Evolutionary conservation across 2,329 filamentous ascomycete species (phyloP).

Genomic region (Remersonia thermophila): DNA sequence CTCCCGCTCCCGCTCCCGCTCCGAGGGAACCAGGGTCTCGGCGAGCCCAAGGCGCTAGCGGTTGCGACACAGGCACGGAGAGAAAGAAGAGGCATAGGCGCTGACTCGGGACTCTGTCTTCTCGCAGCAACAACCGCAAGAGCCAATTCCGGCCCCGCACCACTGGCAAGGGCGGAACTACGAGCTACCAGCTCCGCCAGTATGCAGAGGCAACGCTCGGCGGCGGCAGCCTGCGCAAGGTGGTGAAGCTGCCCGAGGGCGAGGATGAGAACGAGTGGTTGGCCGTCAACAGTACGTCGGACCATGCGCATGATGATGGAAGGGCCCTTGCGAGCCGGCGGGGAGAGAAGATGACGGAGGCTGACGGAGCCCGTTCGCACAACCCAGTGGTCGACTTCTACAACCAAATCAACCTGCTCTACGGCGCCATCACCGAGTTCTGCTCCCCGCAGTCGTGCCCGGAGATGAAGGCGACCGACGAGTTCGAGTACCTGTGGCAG

Average conservation of each 20-base stretch:
- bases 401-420: slow-evolving; percentile 98
- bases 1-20: background rate
- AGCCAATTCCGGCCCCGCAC: slow-evolving; percentile 86
- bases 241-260: slow-evolving; percentile 91
- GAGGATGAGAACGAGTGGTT: slow-evolving; percentile 98
- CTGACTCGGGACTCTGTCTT: background rate
- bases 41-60: background rate
- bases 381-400: slow-evolving; percentile 98
- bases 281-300: slow-evolving; percentile 74
- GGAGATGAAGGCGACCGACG: slow-evolving; percentile 99
- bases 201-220: slow-evolving; percentile 96
- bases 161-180: slow-evolving; percentile 72
- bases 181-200: slow-evolving; percentile 81
- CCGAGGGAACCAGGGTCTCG: too few relatives aligned
- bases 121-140: slow-evolving; percentile 54
- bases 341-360: background rate
- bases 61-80: background rate
- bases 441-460: slow-evolving; percentile 95
- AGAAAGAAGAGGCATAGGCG: too few relatives aligned
- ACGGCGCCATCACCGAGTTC: slow-evolving; percentile 97
- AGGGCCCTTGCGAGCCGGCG: too few relatives aligned
- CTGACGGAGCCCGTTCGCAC: slow-evolving; percentile 7
- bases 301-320: too few relatives aligned
- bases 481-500: slow-evolving; percentile 99
- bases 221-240: slow-evolving; percentile 86